Base-by-base conservation (phyloP, 768 basidiomycete genomes). In the Clitopilus hobsonii region DNA sequence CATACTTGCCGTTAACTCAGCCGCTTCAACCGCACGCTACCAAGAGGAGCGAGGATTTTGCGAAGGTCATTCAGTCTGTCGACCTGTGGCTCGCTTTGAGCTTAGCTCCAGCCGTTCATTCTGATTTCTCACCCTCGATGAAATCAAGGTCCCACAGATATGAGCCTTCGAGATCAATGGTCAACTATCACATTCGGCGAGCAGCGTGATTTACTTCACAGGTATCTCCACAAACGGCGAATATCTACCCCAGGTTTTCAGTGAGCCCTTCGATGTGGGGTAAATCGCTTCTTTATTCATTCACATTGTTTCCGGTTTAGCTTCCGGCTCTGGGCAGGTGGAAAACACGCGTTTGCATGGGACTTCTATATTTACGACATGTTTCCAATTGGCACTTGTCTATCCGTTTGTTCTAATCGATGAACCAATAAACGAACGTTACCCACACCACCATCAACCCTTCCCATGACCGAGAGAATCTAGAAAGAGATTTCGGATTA, bases 281-380 rank as follows among this genome's bases (percentile, higher is more conserved):
- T 45, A 45, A 45, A 45, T 20, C 41, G 41, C 41, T 45, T 45
- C 41, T 45, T 23, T 18, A 45, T 45, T 8, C 41, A 23, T 45
- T 45, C 41, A 23, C 41, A 45, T 45, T 45, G 22, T 20, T 45
- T 45, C 22, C 41, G 41, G 41, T 20, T 18, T 45, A 18, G 10
- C n/a, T 45, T 18, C 41, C 41, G 41, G 41, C 22, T 45, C 22
- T 45, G 41, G 32, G n/a, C 41, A 18, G 22, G 22, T 16, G 41
- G 41, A 20, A 45, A 45, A 45, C 41, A 45, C 18, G 41, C 16
- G 41, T 45, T 23, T 20, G 41, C 41, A 45, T 20, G 41, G 41
- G 41, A 45, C n/a, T 23, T 45, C 41, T 36, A 45, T 16, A 45
- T 45, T 45, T 45, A 45, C n/a, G 41, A 45, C 41, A 45, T 45